phyloP scores from a whole-genome alignment of 202 grass and related monocot genomes.

The Carex sylvatica region DNA sequence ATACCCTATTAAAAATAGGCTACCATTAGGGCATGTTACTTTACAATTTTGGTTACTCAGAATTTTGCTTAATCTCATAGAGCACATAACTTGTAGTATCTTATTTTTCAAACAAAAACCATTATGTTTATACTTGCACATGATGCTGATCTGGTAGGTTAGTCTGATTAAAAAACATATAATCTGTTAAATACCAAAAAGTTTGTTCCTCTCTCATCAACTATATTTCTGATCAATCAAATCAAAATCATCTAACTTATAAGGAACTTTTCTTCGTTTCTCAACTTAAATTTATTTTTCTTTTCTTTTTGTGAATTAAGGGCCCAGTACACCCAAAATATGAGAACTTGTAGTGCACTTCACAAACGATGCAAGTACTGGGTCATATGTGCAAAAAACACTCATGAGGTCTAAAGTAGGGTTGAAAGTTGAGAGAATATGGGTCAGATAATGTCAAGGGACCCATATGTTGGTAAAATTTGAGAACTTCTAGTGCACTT shows the following conservation, averaged over 20 bases:
- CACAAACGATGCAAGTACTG: not conserved
- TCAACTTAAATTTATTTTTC: not conserved
- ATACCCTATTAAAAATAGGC: not conserved
- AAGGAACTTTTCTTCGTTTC: not conserved
- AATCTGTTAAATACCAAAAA: not conserved
- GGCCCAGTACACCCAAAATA: too few relatives aligned
- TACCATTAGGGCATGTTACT: not conserved
- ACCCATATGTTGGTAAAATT: not conserved
- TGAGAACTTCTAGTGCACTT: not conserved
- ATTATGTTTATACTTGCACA: not conserved
- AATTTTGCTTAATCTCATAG: not conserved
- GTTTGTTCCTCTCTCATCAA: not conserved
- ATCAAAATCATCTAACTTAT: not conserved
- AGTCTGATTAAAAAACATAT: not conserved
- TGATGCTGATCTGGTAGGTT: not conserved
- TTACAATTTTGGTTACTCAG: not conserved
- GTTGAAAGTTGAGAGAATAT: not conserved
- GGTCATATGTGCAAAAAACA: not conserved
- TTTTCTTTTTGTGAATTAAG: too few relatives aligned
- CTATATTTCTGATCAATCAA: not conserved
- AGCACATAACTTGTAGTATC: not conserved
- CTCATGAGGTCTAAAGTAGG: not conserved
- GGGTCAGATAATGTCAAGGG: not conserved
- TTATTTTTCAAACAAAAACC: not conserved
- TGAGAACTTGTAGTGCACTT: not conserved